phyloP scores from a whole-genome alignment of 106 monocot genomes.

The Phalaenopsis aphrodite region DNA sequence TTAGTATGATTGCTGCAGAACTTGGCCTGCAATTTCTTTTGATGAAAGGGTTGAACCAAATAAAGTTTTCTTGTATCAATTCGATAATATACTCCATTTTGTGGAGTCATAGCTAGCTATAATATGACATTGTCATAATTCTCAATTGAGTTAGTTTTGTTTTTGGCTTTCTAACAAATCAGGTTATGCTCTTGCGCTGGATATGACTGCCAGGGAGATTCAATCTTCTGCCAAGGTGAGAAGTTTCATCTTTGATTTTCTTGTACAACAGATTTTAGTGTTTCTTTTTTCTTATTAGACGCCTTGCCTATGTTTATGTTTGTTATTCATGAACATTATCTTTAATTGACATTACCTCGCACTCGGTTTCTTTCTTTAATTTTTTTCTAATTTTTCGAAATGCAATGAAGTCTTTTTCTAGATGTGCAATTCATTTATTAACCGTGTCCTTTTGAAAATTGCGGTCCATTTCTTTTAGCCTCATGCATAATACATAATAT shows the following conservation, averaged over 20 bases:
- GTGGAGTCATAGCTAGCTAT: background rate
- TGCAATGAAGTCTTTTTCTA: background rate
- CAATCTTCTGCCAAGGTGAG: constrained; percentile 85
- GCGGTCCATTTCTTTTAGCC: background rate
- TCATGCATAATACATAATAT: background rate
- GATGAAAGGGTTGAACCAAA: background rate
- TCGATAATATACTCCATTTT: background rate
- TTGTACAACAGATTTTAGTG: background rate
- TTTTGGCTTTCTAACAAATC: constrained; percentile 4
- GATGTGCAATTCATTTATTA: background rate
- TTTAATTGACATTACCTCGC: background rate
- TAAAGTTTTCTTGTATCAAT: background rate
- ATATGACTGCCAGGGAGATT: constrained; percentile 98
- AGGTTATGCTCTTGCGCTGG: constrained; percentile 96
- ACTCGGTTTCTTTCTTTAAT: background rate
- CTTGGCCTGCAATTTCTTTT: background rate
- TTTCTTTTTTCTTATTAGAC: background rate
- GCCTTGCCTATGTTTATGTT: background rate
- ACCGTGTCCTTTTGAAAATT: background rate
- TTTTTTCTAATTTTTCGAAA: background rate
- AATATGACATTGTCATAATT: background rate
- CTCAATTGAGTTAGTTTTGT: background rate
- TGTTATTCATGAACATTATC: background rate
- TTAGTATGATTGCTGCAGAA: background rate
- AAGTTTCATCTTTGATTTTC: background rate